Conservation (phyloP, 1,284 basidiomycete genomes). For the Microbotryum intermedium region DNA sequence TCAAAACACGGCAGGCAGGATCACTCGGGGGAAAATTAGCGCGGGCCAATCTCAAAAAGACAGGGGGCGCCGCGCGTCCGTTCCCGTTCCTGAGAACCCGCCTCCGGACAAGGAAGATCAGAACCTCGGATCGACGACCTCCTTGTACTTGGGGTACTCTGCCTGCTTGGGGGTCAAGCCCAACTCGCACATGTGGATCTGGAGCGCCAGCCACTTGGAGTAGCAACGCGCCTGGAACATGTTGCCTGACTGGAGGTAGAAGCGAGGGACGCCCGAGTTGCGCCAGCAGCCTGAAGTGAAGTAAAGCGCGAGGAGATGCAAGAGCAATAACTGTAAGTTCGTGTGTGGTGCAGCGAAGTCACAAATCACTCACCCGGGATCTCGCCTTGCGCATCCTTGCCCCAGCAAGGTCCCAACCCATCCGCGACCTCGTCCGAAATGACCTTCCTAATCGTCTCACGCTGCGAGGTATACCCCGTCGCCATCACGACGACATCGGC, state of each 20-base stretch:
- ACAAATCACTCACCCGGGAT: conserved; percentile 38
- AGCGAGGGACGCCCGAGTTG: conserved; percentile 47
- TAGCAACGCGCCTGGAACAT: conserved; percentile 30
- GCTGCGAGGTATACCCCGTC: conserved; percentile 32
- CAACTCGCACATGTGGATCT: conserved; percentile 32
- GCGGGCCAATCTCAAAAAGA: too few relatives aligned
- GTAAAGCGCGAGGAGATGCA: not conserved
- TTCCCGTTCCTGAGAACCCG: too few relatives aligned
- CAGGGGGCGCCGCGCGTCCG: not conserved
- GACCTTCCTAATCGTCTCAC: conserved; percentile 44
- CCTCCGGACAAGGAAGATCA: too few relatives aligned
- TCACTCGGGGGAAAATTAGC: too few relatives aligned
- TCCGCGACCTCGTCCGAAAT: conserved; percentile 48
- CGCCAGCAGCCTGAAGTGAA: conserved; percentile 42
- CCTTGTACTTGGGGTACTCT: conserved; percentile 27
- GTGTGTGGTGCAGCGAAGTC: too few relatives aligned
- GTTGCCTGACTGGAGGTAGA: conserved; percentile 50
- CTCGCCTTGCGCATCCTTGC: conserved; percentile 52
- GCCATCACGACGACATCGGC: conserved; percentile 37
- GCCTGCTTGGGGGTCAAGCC: conserved; percentile 20
- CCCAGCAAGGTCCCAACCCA: conserved; percentile 50
- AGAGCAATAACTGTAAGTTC: too few relatives aligned
- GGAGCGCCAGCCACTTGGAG: conserved; percentile 23
- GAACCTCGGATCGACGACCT: conserved; percentile 29
- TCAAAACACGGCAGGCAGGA: too few relatives aligned